Base-by-base conservation (phyloP, 2,329 filamentous ascomycete genomes). In the Pestalotiopsis sp. region DNA sequence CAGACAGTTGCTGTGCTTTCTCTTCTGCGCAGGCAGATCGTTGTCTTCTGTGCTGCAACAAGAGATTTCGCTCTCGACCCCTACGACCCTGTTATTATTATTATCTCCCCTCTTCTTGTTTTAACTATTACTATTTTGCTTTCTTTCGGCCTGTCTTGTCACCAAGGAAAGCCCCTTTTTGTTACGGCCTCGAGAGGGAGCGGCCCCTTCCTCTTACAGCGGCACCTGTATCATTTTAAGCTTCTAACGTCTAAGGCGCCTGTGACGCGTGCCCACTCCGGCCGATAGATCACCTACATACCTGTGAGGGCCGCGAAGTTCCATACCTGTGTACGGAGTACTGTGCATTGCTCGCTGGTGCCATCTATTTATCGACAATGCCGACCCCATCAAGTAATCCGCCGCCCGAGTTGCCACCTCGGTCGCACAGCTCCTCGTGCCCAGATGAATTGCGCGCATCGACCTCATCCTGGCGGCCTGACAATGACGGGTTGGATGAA, bases 341-440 rank as follows among this genome's bases (percentile, higher is more conserved):
- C 31, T 36, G 31, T 36, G 23, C 57, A 27, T 27, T 27, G 23
- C 23, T 59, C 57, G 17, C 23, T 6, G n/a, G n/a, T 11, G 11
- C 57, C 9, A 23, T 14, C 11, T 59, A 31, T 17, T 39, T 27
- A 62, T 58, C 66, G 71, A 72, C 58, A 69, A 78, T 79, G 76
- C 76, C 77, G 70, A 78, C 76, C 23, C 76, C 76, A 41, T 76
- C 77, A 20, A 75, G 69, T 65, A 75, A 75, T 68, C 72, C 72
- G 31, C 74, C 74, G 55, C 71, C 76, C 14, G 72, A 75, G 57
- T 69, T 75, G 23, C 74, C 75, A 41, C 71, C 76, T 9, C 71
- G 77, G 69, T 74, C 73, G 17, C 75, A 78, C 45, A 75, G 73
- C 70, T 76, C 76, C 23, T 76, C 75, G 69, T 78, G 77, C 71